Evolutionary conservation across 2,329 filamentous ascomycete species (phyloP).

Genomic region (Penicillium psychrosexuale): DNA sequence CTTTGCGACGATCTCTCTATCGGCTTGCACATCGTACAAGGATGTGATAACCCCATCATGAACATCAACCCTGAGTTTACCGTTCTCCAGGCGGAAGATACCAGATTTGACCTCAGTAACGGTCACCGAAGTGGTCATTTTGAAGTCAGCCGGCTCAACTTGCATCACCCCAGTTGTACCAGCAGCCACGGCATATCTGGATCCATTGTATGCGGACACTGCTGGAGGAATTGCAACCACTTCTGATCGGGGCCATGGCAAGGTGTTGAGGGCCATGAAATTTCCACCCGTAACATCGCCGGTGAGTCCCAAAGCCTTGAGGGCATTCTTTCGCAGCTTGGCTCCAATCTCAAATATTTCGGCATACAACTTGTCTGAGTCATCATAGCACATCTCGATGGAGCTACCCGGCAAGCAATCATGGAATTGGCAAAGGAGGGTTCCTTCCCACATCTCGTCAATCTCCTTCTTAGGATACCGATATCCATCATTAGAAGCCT

Average conservation of each 20-base stretch:
- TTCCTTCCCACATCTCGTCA: constrained; percentile 91
- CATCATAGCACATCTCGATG: constrained; percentile 98
- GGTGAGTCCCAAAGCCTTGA: constrained; percentile 63
- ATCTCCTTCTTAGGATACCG: constrained; percentile 92
- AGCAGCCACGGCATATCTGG: constrained; percentile 45
- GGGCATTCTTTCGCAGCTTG: constrained; percentile 67
- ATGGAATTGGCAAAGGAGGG: constrained; percentile 93
- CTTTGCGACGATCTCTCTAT: constrained; percentile 73
- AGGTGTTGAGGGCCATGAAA: constrained; percentile 72
- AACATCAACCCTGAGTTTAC: constrained; percentile 70
- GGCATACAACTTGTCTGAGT: constrained; percentile 86
- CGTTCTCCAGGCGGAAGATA: constrained; percentile 76
- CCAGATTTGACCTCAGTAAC: constrained; percentile 55
- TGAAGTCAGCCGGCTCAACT: constrained; percentile 25
- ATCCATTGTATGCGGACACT: constrained; percentile 20
- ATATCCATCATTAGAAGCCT: constrained; percentile 59
- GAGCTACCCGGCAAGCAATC: constrained; percentile 92
- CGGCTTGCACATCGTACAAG: constrained; percentile 68
- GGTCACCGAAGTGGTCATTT: constrained; percentile 36
- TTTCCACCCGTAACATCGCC: constrained; percentile 42
- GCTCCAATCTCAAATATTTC: constrained; percentile 75
- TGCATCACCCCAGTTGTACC: constrained; percentile 48
- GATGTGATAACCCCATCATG: constrained; percentile 76
- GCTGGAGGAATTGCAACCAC: constrained; percentile 61
- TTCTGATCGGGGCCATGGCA: constrained; percentile 79